Conservation (phyloP, 2,329 filamentous ascomycete genomes). For the Arachnomyces sp. region DNA sequence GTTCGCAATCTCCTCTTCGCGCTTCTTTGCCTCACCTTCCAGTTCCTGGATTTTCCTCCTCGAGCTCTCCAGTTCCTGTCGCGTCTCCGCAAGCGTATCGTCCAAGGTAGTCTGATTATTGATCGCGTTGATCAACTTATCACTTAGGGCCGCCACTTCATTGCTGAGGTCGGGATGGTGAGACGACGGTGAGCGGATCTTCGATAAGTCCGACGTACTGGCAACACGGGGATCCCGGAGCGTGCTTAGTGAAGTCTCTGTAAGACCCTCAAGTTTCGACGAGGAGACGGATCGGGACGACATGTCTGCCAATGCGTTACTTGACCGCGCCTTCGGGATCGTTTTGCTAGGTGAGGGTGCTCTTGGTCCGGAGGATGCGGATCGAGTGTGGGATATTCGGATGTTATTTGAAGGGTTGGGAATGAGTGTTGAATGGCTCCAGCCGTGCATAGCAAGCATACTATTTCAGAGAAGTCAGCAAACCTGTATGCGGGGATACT, state of each 20-base stretch:
- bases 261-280: constrained; percentile 23
- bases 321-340: constrained; percentile 39
- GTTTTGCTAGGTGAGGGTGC: constrained; percentile 28
- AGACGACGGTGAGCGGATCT: constrained; percentile 26
- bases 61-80: constrained; percentile 73
- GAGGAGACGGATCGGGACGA: constrained; percentile 21
- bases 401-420: constrained; percentile 32
- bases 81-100: constrained; percentile 73
- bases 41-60: constrained; percentile 60
- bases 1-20: constrained; percentile 61
- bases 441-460: constrained; percentile 33
- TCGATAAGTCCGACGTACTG: constrained; percentile 28
- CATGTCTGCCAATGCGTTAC: constrained; percentile 33
- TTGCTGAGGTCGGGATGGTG: constrained; percentile 55
- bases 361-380: constrained; percentile 29
- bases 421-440: constrained; percentile 27
- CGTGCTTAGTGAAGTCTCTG: constrained; percentile 39
- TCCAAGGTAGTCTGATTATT: constrained; percentile 92
- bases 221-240: constrained; percentile 38
- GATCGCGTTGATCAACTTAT: constrained; percentile 94
- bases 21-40: constrained; percentile 61
- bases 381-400: constrained; percentile 30
- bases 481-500: background rate
- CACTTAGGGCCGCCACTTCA: constrained; percentile 84
- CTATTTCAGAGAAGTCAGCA: constrained; percentile 13